Evolutionary conservation across 257 asterid genomes (phyloP).

Genomic region (Henckelia pumila): DNA sequence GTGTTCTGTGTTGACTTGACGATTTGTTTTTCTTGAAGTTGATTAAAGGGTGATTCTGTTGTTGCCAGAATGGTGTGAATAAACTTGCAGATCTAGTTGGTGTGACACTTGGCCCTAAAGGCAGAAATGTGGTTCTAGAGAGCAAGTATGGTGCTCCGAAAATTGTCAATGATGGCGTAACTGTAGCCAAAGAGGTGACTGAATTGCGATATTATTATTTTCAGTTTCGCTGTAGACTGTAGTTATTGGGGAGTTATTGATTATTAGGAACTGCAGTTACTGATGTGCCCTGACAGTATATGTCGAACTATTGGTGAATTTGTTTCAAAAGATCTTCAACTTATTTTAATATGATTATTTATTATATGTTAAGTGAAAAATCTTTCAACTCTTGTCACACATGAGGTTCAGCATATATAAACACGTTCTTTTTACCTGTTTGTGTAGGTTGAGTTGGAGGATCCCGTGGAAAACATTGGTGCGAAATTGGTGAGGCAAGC

Average conservation of each 20-base stretch:
- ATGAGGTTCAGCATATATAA: not conserved
- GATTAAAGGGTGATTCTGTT: constrained; percentile 18
- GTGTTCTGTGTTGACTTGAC: not conserved
- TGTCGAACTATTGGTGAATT: not conserved
- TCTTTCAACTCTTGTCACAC: not conserved
- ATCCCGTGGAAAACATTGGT: constrained; percentile 93
- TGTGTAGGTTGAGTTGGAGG: constrained; percentile 87
- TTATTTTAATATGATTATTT: not conserved
- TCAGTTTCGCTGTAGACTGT: not conserved
- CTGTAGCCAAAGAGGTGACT: constrained; percentile 86
- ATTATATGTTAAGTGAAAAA: not conserved
- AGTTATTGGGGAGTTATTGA: not conserved
- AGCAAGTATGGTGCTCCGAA: constrained; percentile 97
- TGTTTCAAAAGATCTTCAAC: not conserved
- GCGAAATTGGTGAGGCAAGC: constrained; percentile 97
- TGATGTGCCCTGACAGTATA: not conserved
- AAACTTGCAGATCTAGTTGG: constrained; percentile 95
- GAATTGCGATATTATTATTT: not conserved
- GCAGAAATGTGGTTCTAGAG: constrained; percentile 93
- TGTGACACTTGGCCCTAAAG: constrained; percentile 95
- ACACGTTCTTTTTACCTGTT: constrained; percentile 6
- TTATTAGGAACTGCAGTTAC: not conserved
- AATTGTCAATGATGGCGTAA: constrained; percentile 95
- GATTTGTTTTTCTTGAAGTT: not conserved
- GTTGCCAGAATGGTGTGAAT: constrained; percentile 71